A percentile compares a stretch with the other conserved stretches of the same genome.
These are phyloP conservation scores for Exophiala viscosa DNA, from an alignment of 2,329 filamentous ascomycete species.

Conservation along the genomic window DNA sequence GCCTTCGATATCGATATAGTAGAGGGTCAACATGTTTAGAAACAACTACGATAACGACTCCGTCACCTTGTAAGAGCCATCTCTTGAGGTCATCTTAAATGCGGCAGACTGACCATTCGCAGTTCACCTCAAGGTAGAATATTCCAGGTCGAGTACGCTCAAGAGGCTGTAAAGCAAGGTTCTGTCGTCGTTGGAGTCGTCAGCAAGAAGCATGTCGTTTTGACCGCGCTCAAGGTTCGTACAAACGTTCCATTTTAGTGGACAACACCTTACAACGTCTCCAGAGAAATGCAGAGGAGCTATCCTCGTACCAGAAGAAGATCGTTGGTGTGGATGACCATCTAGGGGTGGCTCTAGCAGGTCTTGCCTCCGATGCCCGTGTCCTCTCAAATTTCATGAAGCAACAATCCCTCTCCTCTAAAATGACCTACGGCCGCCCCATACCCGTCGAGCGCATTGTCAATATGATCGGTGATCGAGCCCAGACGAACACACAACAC, in stretches of 20 bases:
- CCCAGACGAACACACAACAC: constrained; percentile 95
- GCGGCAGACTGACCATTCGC: constrained; percentile 18
- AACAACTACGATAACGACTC: constrained; percentile 99
- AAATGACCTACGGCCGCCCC: constrained; percentile 90
- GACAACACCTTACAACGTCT: constrained; percentile 16
- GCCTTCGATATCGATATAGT: neutral
- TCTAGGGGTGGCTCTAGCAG: constrained; percentile 90
- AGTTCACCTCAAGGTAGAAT: constrained; percentile 99
- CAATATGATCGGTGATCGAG: constrained; percentile 88
- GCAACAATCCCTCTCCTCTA: constrained; percentile 92
- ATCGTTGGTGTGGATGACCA: constrained; percentile 95
- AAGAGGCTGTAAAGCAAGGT: constrained; percentile 97
- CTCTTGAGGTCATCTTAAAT: constrained; percentile 6
- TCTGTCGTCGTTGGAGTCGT: constrained; percentile 95
- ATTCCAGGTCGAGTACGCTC: constrained; percentile 99
- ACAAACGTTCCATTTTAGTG: constrained; percentile 14
- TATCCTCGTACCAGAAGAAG: constrained; percentile 99
- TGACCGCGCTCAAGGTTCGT: constrained; percentile 89
- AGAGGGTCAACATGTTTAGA: constrained; percentile 74
- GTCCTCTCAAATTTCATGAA: constrained; percentile 99
- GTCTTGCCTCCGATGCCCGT: constrained; percentile 93
- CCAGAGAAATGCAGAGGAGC: constrained; percentile 96
- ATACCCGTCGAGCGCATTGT: constrained; percentile 89
- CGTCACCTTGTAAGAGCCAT: constrained; percentile 80
- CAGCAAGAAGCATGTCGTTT: constrained; percentile 95